Evolutionary conservation across 1,284 basidiomycete genomes (phyloP).

Genomic region (Cryptococcus maquisensis): DNA sequence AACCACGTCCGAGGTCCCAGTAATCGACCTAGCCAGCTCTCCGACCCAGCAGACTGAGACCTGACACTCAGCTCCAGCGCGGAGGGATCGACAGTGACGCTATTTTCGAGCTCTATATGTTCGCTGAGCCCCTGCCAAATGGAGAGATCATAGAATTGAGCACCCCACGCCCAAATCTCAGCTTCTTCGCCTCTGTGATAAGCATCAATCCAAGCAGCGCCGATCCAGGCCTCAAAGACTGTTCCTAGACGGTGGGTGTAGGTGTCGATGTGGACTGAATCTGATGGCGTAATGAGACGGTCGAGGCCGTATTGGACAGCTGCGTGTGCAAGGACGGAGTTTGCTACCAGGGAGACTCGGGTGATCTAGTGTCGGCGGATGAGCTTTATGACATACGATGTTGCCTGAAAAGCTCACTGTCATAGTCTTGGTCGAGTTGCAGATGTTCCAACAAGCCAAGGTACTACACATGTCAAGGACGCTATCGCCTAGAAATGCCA

Average conservation of each 20-base stretch:
- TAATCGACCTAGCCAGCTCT: too few relatives aligned
- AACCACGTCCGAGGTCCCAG: too few relatives aligned
- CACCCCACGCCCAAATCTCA: constrained; percentile 56
- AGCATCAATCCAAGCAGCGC: constrained; percentile 7
- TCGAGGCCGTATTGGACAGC: constrained; percentile 2
- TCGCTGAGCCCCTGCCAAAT: constrained; percentile 67
- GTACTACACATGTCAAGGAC: constrained; percentile 1
- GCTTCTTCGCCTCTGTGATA: constrained; percentile 14
- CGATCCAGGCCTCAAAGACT: constrained; percentile 4
- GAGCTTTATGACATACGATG: neutral
- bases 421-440: neutral
- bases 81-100: too few relatives aligned
- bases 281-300: neutral
- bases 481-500: constrained; percentile 5
- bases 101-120: too few relatives aligned
- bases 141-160: constrained; percentile 84
- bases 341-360: neutral
- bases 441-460: constrained; percentile 2
- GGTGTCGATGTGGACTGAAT: neutral
- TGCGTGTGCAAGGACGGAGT: neutral
- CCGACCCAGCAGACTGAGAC: too few relatives aligned
- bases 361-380: neutral
- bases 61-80: too few relatives aligned
- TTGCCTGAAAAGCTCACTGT: neutral
- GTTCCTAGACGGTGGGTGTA: neutral